Percentiles rank a stretch among this genome's conserved stretches.
phyloP scores from a whole-genome alignment of 352 stramenopile genomes.

The Aphanomyces stellatus region DNA sequence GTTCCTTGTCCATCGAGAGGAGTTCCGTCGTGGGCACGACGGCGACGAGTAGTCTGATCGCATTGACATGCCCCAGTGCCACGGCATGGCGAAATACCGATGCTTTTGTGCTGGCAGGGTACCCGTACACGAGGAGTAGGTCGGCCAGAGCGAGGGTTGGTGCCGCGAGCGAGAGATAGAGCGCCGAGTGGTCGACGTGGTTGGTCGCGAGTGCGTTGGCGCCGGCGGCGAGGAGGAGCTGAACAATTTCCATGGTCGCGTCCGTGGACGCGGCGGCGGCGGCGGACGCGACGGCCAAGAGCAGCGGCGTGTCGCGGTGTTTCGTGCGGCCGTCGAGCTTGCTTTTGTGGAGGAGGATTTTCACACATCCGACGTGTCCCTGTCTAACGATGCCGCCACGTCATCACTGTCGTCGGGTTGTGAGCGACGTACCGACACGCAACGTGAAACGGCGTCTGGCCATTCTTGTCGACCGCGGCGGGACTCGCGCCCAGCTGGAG shows the following conservation, averaged over 20 bases:
- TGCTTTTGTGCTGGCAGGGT: background rate
- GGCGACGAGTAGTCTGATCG: background rate
- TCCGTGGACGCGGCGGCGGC: background rate
- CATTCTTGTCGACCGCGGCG: conserved; percentile 8
- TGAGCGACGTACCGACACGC: conserved; percentile 2
- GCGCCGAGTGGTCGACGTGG: background rate
- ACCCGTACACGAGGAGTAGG: conserved; percentile 7
- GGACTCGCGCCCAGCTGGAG: background rate
- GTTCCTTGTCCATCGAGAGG: background rate
- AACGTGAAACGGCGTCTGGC: conserved; percentile 13
- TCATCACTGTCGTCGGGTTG: background rate
- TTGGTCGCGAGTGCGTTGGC: background rate
- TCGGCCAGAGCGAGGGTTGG: background rate
- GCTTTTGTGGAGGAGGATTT: background rate
- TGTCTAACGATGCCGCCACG: background rate
- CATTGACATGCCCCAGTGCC: background rate
- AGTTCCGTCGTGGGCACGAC: background rate
- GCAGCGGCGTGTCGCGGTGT: conserved; percentile 4
- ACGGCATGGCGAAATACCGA: background rate
- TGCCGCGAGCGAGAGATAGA: background rate
- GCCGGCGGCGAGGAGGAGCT: background rate
- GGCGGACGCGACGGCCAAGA: background rate
- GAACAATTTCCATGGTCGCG: background rate
- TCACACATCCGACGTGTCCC: background rate
- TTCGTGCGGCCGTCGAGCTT: conserved; percentile 14